These are phyloP conservation scores for Wickerhamomyces sp. DNA, from an alignment of 1,139 yeast genomes.

Conservation along the genomic window DNA sequence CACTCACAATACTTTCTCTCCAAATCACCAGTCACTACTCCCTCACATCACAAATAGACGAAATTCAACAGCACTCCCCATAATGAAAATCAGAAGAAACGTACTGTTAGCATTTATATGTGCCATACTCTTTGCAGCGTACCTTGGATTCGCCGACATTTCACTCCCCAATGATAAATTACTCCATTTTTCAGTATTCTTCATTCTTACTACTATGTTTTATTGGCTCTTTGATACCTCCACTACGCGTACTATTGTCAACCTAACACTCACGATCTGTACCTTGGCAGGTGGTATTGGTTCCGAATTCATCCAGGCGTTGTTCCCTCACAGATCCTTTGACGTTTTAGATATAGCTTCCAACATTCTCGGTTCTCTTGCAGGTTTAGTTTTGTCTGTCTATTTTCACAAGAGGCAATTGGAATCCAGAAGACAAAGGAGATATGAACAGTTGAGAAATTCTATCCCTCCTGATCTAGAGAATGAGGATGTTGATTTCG, in stretches of 20 bases:
- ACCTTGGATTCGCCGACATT: conserved; percentile 41
- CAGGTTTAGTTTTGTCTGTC: conserved; percentile 18
- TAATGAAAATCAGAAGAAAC: conserved; percentile 20
- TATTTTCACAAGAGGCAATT: conserved; percentile 17
- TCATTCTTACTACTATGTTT: conserved; percentile 44
- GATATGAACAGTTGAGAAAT: conserved; percentile 21
- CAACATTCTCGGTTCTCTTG: conserved; percentile 32
- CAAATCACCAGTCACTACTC: too few species aligned
- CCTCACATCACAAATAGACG: too few species aligned
- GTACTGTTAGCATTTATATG: conserved; percentile 21
- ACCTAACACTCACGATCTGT: conserved; percentile 38
- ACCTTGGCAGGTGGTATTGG: conserved; percentile 40
- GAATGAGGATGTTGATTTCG: conserved; percentile 24
- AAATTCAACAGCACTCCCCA: too few species aligned
- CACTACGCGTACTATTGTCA: conserved; percentile 30
- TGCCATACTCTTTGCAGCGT: conserved; percentile 25
- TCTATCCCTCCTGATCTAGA: conserved; percentile 21
- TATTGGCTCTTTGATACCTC: conserved; percentile 38
- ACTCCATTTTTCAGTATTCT: conserved; percentile 44
- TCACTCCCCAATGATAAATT: conserved; percentile 46
- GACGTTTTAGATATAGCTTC: conserved; percentile 43
- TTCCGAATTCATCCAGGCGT: conserved; percentile 46
- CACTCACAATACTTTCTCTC: too few species aligned
- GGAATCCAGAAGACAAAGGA: conserved; percentile 16
- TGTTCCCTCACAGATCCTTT: conserved; percentile 42